Evolutionary conservation across 768 basidiomycete genomes (phyloP), one percentile per base, ranked within the genome.

Genomic region (Boletellus sp.): DNA sequence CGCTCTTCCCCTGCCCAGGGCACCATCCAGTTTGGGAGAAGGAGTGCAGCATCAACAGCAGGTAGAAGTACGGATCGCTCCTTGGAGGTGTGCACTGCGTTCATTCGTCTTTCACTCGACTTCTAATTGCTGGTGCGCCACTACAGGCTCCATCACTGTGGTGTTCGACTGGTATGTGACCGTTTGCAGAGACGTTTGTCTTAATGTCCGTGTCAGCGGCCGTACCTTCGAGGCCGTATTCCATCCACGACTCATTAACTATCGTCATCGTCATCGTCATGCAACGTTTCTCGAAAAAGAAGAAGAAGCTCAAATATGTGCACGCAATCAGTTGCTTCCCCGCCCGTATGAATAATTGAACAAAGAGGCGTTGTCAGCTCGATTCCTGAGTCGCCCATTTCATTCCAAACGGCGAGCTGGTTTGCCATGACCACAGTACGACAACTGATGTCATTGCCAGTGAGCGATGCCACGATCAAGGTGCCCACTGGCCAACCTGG

Each of bases 11-110:
- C 28, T 28, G 9, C 11, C 28, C 3, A 10, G 28, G 11, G 28
- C 28, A 28, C 8, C n/a, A n/a, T n/a, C 28, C 28, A 28, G 28
- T 11, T 28, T 13, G 26, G 41, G 28, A 23, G 35, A 13, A 31
- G 22, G 77, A 54, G 70, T 93, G 48, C 90, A 91, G 59, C 75
- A 94, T 16, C 93, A 94, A 62, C 89, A 90, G 61, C 78, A 83
- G 48, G 92, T 89, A 6, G 92, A 94, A 64, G 70, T 84, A 6
- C 94, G 94, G 90, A 83, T 87, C 11, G 11, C 28, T 6, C 84
- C 12, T 87, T 11, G 82, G 85, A 65, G 81, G 88, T 85, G 54
- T 55, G 78, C 63, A 28, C 20, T 50, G 31, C 42, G 22, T 53
- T 52, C 45, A 22, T 50, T 49, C 42, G 12, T 43, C 32, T 45